Evolutionary conservation across 2,329 filamentous ascomycete species (phyloP).

Genomic region (Colletotrichum shisoi): DNA sequence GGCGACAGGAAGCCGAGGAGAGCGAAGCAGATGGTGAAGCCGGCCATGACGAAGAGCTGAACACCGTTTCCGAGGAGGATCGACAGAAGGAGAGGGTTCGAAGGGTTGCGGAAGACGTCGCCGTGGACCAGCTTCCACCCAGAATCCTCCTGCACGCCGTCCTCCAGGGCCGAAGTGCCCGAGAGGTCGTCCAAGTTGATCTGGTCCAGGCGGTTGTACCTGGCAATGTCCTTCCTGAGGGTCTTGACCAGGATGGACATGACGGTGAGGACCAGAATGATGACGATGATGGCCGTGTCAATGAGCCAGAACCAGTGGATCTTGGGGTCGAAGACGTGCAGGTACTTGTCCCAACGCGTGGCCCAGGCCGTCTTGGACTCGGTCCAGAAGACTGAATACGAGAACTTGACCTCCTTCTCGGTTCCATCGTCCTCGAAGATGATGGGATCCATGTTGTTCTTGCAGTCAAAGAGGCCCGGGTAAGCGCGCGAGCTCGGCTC

Average conservation of each 20-base stretch:
- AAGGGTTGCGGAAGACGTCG: conserved; percentile 91
- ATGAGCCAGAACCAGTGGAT: conserved; percentile 99
- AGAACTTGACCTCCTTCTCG: conserved; percentile 73
- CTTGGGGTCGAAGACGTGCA: conserved; percentile 96
- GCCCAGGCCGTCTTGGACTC: conserved; percentile 89
- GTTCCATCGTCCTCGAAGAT: conserved; percentile 66
- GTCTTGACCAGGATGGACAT: conserved; percentile 90
- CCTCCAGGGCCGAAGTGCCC: conserved; percentile 79
- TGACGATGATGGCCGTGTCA: conserved; percentile 92
- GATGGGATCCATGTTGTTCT: conserved; percentile 64
- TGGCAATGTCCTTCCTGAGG: conserved; percentile 90
- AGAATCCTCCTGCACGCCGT: conserved; percentile 95
- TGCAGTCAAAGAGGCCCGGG: conserved; percentile 69
- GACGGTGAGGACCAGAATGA: conserved; percentile 90
- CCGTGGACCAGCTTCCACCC: conserved; percentile 99
- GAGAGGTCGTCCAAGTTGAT: conserved; percentile 90
- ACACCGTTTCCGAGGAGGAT: conserved; percentile 91
- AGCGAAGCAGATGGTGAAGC: conserved; percentile 90
- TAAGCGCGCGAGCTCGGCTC: conserved; percentile 77
- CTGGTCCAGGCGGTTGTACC: conserved; percentile 93
- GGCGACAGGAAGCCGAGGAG: conserved; percentile 94
- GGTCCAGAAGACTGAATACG: conserved; percentile 91
- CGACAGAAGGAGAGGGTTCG: conserved; percentile 82
- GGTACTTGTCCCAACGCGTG: conserved; percentile 97
- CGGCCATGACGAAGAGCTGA: conserved; percentile 97